Evolutionary conservation across 108 stramenopile species (phyloP), one percentile per base, ranked within the genome.

Genomic region (Cyclotella sp.): DNA sequence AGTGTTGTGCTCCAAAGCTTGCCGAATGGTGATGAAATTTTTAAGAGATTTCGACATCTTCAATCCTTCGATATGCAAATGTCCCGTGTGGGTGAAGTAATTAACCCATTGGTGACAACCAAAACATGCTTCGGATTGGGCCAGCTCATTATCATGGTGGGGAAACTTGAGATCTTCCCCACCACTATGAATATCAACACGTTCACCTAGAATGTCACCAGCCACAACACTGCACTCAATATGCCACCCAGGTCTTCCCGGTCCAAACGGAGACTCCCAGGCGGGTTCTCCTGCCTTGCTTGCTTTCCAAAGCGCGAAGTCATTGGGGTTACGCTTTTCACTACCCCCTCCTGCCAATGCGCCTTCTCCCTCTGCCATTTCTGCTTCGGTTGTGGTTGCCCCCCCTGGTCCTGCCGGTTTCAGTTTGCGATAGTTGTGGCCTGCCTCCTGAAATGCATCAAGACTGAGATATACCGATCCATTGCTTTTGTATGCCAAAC

Each of bases 91-190:
- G 43, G 95, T 69, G 75, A 96, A 98, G 88, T 94, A 94, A 71
- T 95, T 94, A 57, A 96, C 96, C 97, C 97, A 98, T 43, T 95
- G 92, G 41, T 63, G 22, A 77, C 89, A 93, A 54, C 88, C 83
- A 64, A 86, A 87, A 70, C 83, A 89, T 44, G 95, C 92, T 67
- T 93, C 92, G 14, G 92, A 90, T 86, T 99, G 99, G 3, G 99
- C 99, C 74, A 99, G 89, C 76, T 99, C 99, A 73, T 99, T 99
- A 82, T 99, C 99, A 79, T 99, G 99, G 75, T 99, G 99, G 11
- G 99, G 99, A 78, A 99, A 99, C 82, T 96, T 94, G n/a, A 99
- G 85, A 81, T 99, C 99, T 41, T 96, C 85, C 13, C 99, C 99
- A 12, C 99, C 99, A 39, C 91, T 84, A 74, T 99, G 98, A 55